Evolutionary conservation across 345 rosid genomes (phyloP).

Genomic region (Eucalyptus curtisii): DNA sequence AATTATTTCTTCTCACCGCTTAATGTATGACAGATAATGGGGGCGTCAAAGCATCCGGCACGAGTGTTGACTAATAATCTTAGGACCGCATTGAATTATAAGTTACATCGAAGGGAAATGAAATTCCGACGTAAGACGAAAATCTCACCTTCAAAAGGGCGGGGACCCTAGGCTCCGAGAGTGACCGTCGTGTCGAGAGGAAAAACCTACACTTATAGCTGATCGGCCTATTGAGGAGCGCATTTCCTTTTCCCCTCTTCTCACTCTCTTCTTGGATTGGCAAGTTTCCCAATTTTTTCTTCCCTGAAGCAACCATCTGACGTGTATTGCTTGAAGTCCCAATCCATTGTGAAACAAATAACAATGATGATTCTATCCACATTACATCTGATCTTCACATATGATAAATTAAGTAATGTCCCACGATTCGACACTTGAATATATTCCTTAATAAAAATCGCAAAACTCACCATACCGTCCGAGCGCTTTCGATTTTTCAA

Average conservation of each 20-base stretch:
- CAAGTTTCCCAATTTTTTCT: background rate
- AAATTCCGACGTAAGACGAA: background rate
- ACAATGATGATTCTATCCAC: background rate
- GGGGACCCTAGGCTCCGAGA: background rate
- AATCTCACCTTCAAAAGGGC: background rate
- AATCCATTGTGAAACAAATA: background rate
- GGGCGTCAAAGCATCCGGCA: background rate
- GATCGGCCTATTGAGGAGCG: background rate
- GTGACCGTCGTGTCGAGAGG: background rate
- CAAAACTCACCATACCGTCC: background rate
- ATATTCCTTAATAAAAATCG: background rate
- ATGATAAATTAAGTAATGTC: background rate
- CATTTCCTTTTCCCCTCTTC: background rate
- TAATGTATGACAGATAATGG: rapidly evolving
- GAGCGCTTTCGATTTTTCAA: background rate
- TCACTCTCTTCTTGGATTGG: background rate
- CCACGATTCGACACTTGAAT: background rate
- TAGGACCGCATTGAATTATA: background rate
- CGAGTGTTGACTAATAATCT: background rate
- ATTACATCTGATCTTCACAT: background rate
- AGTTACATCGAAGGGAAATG: background rate
- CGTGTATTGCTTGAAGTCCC: background rate
- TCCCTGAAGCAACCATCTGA: background rate
- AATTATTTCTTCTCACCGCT: background rate
- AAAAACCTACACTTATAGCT: background rate